phyloP scores from a whole-genome alignment of 768 basidiomycete species.

The Macrocybe gigantea region DNA sequence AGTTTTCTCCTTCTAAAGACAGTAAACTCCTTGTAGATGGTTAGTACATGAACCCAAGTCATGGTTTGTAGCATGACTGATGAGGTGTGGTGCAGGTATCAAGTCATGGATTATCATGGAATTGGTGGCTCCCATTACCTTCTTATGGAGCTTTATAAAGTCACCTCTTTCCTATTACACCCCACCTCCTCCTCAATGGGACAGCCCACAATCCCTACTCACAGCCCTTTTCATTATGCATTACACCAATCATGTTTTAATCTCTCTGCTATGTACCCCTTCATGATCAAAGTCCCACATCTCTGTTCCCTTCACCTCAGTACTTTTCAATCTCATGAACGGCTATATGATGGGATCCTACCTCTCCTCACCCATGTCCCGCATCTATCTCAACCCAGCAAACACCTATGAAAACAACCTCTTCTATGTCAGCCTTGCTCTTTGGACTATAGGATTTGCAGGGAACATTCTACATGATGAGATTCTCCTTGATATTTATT shows the following conservation, averaged over 20 bases:
- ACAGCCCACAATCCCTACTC: slow-evolving; percentile 43
- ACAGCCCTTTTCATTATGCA: slow-evolving; percentile 60
- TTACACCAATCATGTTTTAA: slow-evolving; percentile 76
- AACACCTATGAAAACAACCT: slow-evolving; percentile 21
- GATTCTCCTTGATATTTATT: slow-evolving; percentile 75
- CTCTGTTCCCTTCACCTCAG: slow-evolving; percentile 46
- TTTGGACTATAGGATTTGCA: slow-evolving; percentile 67
- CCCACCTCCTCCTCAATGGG: slow-evolving; percentile 20
- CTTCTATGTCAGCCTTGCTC: slow-evolving; percentile 56
- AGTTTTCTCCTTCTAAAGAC: slow-evolving; percentile 4
- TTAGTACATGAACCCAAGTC: background rate
- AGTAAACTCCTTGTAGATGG: slow-evolving; percentile 5
- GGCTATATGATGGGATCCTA: slow-evolving; percentile 66
- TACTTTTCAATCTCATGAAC: slow-evolving; percentile 68
- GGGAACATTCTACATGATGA: slow-evolving; percentile 92
- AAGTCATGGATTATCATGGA: slow-evolving; percentile 79
- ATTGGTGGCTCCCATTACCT: slow-evolving; percentile 50
- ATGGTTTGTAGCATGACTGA: background rate
- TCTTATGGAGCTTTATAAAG: slow-evolving; percentile 41
- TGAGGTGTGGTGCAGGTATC: slow-evolving; percentile 10
- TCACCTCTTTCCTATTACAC: slow-evolving; percentile 40
- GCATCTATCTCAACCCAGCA: slow-evolving; percentile 32
- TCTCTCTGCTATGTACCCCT: slow-evolving; percentile 78
- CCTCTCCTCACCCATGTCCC: slow-evolving; percentile 52
- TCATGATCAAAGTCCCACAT: slow-evolving; percentile 73